Conservation (phyloP, 2,329 filamentous ascomycete genomes). For the Byssoonygena ceratinophila region DNA sequence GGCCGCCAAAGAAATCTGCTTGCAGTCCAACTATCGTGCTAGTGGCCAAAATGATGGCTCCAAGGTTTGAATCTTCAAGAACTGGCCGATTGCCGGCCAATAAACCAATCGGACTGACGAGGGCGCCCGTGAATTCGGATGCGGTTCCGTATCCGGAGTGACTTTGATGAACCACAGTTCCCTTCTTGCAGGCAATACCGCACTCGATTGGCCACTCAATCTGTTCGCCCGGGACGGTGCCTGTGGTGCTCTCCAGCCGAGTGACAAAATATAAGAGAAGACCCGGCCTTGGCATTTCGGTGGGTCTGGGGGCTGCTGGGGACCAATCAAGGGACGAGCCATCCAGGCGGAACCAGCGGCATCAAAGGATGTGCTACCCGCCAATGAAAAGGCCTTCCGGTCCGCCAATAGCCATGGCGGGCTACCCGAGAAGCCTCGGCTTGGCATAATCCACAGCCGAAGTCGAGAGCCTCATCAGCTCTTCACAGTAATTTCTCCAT, state of each 20-base stretch:
- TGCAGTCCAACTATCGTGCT: no score
- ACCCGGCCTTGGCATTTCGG: neutral
- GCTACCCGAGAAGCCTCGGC: neutral
- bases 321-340: neutral
- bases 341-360: no score
- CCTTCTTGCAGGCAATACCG: no score
- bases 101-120: no score
- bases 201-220: neutral
- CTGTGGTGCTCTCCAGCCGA: neutral
- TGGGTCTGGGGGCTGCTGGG: neutral
- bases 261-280: neutral
- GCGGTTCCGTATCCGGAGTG: no score
- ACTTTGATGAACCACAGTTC: no score
- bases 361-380: neutral
- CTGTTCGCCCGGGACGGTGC: no score
- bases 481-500: neutral
- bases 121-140: no score
- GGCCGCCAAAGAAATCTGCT: no score
- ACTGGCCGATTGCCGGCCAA: no score
- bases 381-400: neutral
- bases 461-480: neutral
- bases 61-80: no score
- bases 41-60: no score
- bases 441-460: neutral
- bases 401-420: neutral